Base-by-base conservation (phyloP, 164 flowering plant species). In the Sedum album region DNA sequence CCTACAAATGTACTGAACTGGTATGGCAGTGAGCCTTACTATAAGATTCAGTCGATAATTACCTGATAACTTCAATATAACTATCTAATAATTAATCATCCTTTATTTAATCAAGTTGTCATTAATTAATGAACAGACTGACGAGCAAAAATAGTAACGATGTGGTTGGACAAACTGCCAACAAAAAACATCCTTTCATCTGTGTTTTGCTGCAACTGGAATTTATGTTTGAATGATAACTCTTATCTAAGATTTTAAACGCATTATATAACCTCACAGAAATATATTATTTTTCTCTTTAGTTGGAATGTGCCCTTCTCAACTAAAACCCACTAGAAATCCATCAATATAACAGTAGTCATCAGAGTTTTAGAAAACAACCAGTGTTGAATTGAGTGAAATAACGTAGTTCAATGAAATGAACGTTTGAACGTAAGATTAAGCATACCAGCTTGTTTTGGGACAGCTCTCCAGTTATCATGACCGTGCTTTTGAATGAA, bases 391-490 rank as follows among this genome's bases (percentile, higher is more conserved):
- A 0, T 15, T 44, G 48, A 44, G 11, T 44, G 48, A 23, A 21
- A 51, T 21, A 20, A 49, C 38, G 0, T 18, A 49, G 25, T 20
- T 3, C 2, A 6, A 20, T 1, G 6, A 49, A 20, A 6, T 25
- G 17, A 7, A 7, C 8, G 10, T 25, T 6, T 5, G 26, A 51
- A 73, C 60, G 67, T 74, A 38, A 55, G 67, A 49, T 49, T 49
- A 21, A 53, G 60, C 25, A 23, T 39, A 81, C 90, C 96, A 57
- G 96, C 91, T 77, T 76, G 85, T 69, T 73, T 84, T 36, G 96
- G 96, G 60, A 89, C 86, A 71, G 91, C 77, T 7, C 96, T 76
- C 96, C 91, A 90, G 49, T 86, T 90, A 5, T 74, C 82, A 76
- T 88, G 96, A 4, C 96, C 96, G 77, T 83, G 67, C 72, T 78